phyloP scores from a whole-genome alignment of 2,329 filamentous ascomycete species.

The Sarocladiaceae sp. region DNA sequence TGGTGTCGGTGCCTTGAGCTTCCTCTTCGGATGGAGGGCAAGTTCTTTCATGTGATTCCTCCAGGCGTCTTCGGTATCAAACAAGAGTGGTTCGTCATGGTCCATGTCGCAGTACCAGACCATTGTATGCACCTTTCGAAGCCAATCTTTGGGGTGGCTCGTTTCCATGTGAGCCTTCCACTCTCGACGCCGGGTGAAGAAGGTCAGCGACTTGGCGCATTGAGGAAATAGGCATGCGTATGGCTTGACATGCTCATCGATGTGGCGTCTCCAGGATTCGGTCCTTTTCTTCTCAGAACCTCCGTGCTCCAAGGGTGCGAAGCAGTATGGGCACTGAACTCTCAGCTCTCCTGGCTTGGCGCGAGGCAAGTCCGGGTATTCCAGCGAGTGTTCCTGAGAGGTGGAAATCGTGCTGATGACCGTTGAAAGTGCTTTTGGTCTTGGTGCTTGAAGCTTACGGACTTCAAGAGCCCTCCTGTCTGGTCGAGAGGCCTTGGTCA shows the following conservation, averaged over 20 bases:
- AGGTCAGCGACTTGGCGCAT: not conserved
- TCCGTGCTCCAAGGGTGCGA: not conserved
- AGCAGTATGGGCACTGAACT: not conserved
- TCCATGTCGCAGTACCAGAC: slow-evolving; percentile 1
- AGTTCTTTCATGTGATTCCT: slow-evolving; percentile 1
- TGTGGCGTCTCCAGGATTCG: not conserved
- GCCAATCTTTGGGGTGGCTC: not conserved
- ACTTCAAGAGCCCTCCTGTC: not conserved
- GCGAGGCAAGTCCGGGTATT: not conserved
- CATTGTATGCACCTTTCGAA: not conserved
- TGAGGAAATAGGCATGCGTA: not conserved
- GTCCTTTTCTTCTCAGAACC: not conserved
- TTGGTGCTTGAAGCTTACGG: not conserved
- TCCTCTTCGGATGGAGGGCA: not conserved
- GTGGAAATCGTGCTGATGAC: not conserved
- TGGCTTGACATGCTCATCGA: not conserved
- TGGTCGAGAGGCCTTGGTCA: not conserved
- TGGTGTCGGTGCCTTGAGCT: not conserved
- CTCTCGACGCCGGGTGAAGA: not conserved
- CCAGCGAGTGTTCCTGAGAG: not conserved
- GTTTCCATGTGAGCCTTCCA: slow-evolving; percentile 2
- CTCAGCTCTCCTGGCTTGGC: not conserved
- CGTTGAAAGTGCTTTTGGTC: not conserved
- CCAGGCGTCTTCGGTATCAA: not conserved
- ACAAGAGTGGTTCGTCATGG: not conserved